Conservation (phyloP, 495 filamentous ascomycete species). For the Aspergillus sclerotioniger region DNA sequence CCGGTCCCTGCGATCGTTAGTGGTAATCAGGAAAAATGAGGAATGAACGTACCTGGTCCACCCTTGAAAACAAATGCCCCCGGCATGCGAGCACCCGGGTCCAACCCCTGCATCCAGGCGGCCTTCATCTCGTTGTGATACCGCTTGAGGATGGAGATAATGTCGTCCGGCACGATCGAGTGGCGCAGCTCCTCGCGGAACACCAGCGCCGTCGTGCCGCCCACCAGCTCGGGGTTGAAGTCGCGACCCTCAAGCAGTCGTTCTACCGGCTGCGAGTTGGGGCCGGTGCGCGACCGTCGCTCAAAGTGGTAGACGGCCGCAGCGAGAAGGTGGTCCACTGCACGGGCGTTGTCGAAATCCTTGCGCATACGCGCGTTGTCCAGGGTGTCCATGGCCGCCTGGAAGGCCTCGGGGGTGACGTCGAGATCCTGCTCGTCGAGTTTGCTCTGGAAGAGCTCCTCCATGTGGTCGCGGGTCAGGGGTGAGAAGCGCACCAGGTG, state of each 20-base stretch:
- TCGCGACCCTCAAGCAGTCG: constrained; percentile 18
- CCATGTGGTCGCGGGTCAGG: constrained; percentile 15
- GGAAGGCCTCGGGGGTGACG: constrained; percentile 21
- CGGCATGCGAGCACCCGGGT: constrained; percentile 11
- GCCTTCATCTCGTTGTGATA: constrained; percentile 21
- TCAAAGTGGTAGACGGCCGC: constrained; percentile 18
- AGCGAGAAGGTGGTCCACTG: constrained; percentile 17
- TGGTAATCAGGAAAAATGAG: not conserved
- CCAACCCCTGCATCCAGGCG: constrained; percentile 12
- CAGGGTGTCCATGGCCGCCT: constrained; percentile 18
- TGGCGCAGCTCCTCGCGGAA: constrained; percentile 17
- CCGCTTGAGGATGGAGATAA: constrained; percentile 14
- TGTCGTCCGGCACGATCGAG: constrained; percentile 20
- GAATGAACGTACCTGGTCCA: constrained; percentile 11
- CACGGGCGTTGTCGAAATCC: constrained; percentile 21
- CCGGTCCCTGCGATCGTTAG: constrained; percentile 36
- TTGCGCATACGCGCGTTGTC: constrained; percentile 18
- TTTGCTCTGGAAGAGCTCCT: constrained; percentile 19
- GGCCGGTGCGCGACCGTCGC: constrained; percentile 4
- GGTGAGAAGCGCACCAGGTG: constrained; percentile 16
- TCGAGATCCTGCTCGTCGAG: constrained; percentile 16
- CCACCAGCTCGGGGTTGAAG: constrained; percentile 14
- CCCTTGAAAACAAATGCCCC: constrained; percentile 22
- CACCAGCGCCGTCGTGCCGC: constrained; percentile 3
- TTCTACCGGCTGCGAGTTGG: not conserved